phyloP scores from a whole-genome alignment of 2,329 filamentous ascomycete species.

The Cladosporium sp. region DNA sequence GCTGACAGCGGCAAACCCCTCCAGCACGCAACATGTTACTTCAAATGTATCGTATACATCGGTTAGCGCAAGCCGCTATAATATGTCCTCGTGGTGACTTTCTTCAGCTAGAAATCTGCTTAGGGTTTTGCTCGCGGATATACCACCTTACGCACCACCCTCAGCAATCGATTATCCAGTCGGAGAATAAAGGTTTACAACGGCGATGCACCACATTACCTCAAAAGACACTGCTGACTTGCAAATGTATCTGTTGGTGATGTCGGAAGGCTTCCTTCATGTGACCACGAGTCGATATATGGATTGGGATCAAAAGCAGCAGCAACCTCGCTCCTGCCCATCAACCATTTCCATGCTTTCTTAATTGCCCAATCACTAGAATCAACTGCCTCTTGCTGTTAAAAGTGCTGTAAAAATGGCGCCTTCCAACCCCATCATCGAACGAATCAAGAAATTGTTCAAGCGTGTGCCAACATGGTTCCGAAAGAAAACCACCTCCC shows the following conservation, averaged over 20 bases:
- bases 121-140: neutral
- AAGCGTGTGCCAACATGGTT: constrained; percentile 1
- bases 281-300: too few relatives aligned
- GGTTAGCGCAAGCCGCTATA: neutral
- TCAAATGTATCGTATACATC: neutral
- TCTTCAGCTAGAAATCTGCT: neutral
- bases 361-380: too few relatives aligned
- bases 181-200: neutral
- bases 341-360: too few relatives aligned
- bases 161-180: neutral
- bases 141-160: neutral
- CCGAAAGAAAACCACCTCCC: neutral
- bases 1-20: too few relatives aligned
- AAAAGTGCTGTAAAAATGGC: too few relatives aligned
- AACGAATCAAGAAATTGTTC: neutral
- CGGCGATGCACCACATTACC: neutral
- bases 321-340: too few relatives aligned
- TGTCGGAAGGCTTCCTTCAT: too few relatives aligned
- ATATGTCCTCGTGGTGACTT: neutral
- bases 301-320: too few relatives aligned
- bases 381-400: too few relatives aligned
- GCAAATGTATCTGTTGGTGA: too few relatives aligned
- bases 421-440: constrained; percentile 4
- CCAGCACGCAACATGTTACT: neutral
- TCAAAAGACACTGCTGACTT: neutral